Evolutionary conservation across 139 green algal species (phyloP).

Genomic region (Helicosporidium sp.): DNA sequence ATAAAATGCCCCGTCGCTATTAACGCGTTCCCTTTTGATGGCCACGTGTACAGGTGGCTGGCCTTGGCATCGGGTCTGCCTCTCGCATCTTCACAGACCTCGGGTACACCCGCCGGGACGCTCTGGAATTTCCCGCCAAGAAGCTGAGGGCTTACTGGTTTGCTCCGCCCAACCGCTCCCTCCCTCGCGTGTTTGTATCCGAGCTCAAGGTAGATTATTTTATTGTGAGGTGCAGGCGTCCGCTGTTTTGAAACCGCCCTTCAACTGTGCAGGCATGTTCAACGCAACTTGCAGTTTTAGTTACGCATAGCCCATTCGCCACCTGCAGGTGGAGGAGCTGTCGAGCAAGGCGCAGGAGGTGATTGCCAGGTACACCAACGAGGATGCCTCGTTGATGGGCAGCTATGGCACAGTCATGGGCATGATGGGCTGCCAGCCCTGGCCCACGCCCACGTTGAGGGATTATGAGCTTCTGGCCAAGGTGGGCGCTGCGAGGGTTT

Average conservation of each 20-base stretch:
- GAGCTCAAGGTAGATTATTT: slow-evolving; percentile 20
- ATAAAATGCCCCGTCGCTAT: too few relatives aligned
- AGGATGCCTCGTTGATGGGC: slow-evolving; percentile 1
- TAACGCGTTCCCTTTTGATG: background rate
- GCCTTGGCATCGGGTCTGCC: slow-evolving; percentile 13
- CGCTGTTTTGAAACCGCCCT: too few relatives aligned
- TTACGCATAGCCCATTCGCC: too few relatives aligned
- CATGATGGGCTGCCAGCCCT: slow-evolving; percentile 20
- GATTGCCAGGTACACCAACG: slow-evolving; percentile 25
- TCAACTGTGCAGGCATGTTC: too few relatives aligned
- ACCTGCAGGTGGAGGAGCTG: slow-evolving; percentile 33
- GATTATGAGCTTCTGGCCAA: slow-evolving; percentile 23
- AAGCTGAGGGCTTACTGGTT: slow-evolving; percentile 21
- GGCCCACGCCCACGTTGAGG: slow-evolving; percentile 17
- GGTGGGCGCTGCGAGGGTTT: too few relatives aligned
- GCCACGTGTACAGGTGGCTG: slow-evolving; percentile 4
- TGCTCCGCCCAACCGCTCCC: slow-evolving; percentile 7
- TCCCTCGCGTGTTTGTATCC: slow-evolving; percentile 24
- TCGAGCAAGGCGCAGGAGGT: slow-evolving; percentile 36
- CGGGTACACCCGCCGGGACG: slow-evolving; percentile 13
- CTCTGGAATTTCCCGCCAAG: slow-evolving; percentile 16
- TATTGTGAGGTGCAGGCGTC: too few relatives aligned
- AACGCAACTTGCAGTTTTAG: too few relatives aligned
- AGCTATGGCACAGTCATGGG: background rate
- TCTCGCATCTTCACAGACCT: slow-evolving; percentile 16